Evolutionary conservation across 2,329 filamentous ascomycete species (phyloP).

Genomic region (Stagonosporopsis cucurbitacearum): DNA sequence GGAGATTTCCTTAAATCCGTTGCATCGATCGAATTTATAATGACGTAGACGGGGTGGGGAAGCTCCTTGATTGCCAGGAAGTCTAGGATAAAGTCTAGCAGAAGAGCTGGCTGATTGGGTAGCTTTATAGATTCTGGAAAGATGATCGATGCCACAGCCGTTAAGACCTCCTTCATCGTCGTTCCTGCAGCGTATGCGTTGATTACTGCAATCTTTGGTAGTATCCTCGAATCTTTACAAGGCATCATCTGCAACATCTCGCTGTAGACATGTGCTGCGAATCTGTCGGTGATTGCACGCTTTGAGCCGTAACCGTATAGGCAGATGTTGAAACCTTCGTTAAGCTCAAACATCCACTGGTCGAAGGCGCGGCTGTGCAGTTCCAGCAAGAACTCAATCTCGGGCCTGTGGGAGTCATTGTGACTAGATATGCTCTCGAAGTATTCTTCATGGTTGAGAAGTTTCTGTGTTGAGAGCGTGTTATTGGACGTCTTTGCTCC

Average conservation of each 20-base stretch:
- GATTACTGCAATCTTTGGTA: slow-evolving; percentile 75
- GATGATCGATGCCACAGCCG: slow-evolving; percentile 70
- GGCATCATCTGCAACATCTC: slow-evolving; percentile 38
- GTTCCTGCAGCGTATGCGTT: slow-evolving; percentile 80
- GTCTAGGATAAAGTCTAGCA: slow-evolving; percentile 70
- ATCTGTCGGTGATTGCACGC: slow-evolving; percentile 72
- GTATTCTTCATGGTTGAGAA: slow-evolving; percentile 92
- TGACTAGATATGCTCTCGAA: slow-evolving; percentile 72
- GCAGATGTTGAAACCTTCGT: slow-evolving; percentile 85
- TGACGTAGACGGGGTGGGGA: slow-evolving; percentile 62
- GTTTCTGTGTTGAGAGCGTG: slow-evolving; percentile 73
- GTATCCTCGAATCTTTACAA: slow-evolving; percentile 41
- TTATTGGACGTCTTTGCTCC: slow-evolving; percentile 85
- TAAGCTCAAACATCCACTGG: slow-evolving; percentile 91
- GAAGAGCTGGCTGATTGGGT: slow-evolving; percentile 70
- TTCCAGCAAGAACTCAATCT: slow-evolving; percentile 73
- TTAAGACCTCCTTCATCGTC: slow-evolving; percentile 72
- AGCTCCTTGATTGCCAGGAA: slow-evolving; percentile 60
- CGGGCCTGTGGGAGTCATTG: slow-evolving; percentile 71
- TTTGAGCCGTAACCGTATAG: slow-evolving; percentile 95
- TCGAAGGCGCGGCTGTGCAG: slow-evolving; percentile 82
- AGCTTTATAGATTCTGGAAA: slow-evolving; percentile 59
- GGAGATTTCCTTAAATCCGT: slow-evolving; percentile 73
- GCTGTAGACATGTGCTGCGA: slow-evolving; percentile 73
- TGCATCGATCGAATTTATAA: slow-evolving; percentile 89